phyloP scores from a whole-genome alignment of 2,329 filamentous ascomycete genomes.

The Amesomyces nigricolor region DNA sequence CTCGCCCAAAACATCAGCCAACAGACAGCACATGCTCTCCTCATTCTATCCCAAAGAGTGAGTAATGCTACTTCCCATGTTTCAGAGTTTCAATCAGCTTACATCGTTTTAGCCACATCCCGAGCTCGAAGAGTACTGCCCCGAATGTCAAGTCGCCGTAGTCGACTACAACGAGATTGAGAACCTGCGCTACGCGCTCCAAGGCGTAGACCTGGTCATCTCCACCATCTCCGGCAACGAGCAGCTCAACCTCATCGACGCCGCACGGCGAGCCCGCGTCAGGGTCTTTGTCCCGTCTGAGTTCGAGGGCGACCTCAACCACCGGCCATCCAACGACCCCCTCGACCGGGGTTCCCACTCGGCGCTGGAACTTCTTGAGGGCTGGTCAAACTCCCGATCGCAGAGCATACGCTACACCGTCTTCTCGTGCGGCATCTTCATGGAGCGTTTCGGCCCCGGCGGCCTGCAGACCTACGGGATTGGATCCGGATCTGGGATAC shows the following conservation, averaged over 20 bases:
- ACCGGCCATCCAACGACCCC: constrained; percentile 51
- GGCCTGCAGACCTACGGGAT: constrained; percentile 58
- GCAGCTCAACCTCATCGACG: constrained; percentile 67
- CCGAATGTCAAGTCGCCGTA: constrained; percentile 58
- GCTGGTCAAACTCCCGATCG: constrained; percentile 42
- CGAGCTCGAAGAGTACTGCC: constrained; percentile 43
- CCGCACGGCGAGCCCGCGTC: constrained; percentile 59
- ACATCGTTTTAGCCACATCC: constrained; percentile 42
- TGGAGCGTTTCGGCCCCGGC: constrained; percentile 66
- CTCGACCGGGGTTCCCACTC: constrained; percentile 55
- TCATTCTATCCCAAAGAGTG: constrained; percentile 64
- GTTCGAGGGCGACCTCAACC: constrained; percentile 60
- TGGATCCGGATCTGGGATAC: constrained; percentile 49
- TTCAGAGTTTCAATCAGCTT: neutral
- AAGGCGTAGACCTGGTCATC: constrained; percentile 67
- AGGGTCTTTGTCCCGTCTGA: constrained; percentile 68
- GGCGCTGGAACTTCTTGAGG: constrained; percentile 52
- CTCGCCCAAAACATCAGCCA: constrained; percentile 50
- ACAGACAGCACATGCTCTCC: constrained; percentile 58
- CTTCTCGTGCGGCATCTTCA: constrained; percentile 70
- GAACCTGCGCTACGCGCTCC: constrained; percentile 59
- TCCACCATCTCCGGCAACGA: constrained; percentile 63
- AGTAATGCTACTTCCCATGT: constrained; percentile 28
- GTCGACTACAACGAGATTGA: constrained; percentile 60
- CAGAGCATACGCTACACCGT: constrained; percentile 60